These are phyloP conservation scores for Epichloe brachyelytri DNA, from an alignment of 2,329 filamentous ascomycete species.

Conservation along the genomic window DNA sequence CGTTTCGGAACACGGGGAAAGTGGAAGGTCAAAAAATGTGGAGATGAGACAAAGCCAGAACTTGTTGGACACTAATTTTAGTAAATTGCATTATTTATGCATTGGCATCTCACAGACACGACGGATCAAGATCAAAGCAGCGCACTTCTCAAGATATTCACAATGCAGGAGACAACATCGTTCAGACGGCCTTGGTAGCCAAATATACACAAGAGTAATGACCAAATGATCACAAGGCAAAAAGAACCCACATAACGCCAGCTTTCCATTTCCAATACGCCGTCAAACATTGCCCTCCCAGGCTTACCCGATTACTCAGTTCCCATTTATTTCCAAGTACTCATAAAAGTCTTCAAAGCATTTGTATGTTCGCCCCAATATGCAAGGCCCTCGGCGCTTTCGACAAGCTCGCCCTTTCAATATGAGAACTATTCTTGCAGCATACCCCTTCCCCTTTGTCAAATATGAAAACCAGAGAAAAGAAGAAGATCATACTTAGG, in stretches of 20 bases:
- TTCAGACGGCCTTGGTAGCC: not conserved
- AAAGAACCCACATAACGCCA: not conserved
- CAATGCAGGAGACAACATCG: not conserved
- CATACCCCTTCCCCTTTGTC: not conserved
- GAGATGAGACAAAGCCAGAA: not conserved
- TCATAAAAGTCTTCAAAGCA: not conserved
- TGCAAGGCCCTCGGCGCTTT: not conserved
- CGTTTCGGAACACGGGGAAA: not conserved
- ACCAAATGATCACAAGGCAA: not conserved
- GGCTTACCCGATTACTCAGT: not conserved
- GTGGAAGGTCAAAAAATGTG: not conserved
- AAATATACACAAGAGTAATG: not conserved
- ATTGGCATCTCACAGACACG: too few species aligned
- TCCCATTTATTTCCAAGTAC: not conserved
- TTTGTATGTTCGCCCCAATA: not conserved
- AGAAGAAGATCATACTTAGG: not conserved
- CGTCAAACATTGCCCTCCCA: not conserved
- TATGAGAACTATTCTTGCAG: not conserved
- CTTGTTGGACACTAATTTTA: too few species aligned
- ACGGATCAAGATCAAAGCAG: too few species aligned
- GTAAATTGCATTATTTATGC: too few species aligned
- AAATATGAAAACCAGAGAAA: not conserved
- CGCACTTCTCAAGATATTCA: too few species aligned
- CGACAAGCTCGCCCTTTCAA: not conserved
- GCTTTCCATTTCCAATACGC: slow-evolving; percentile 1